A percentile compares a stretch with the other conserved stretches of the same genome.
Evolutionary conservation across 305 asterid species (phyloP).

Genomic region (Solanum chacoense): DNA sequence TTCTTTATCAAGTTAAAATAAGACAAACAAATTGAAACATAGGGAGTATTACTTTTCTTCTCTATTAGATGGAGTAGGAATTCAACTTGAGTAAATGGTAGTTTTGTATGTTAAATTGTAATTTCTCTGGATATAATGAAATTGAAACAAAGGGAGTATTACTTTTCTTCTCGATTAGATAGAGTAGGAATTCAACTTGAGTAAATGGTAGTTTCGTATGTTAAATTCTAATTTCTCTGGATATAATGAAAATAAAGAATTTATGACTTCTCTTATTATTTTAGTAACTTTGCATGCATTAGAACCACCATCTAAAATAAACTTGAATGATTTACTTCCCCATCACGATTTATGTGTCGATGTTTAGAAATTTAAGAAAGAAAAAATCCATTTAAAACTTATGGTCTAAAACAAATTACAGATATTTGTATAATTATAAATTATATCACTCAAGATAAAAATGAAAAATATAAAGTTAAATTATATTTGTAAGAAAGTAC

Average conservation of each 20-base stretch:
- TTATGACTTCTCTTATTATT: neutral
- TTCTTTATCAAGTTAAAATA: neutral
- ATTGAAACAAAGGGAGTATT: neutral
- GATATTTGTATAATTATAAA: neutral
- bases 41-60: neutral
- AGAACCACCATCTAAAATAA: neutral
- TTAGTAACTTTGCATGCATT: neutral
- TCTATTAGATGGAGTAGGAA: neutral
- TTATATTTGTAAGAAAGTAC: neutral
- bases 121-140: neutral
- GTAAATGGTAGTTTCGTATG: neutral
- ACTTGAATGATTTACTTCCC: neutral
- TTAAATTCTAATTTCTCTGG: neutral
- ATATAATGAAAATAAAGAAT: neutral
- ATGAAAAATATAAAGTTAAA: neutral
- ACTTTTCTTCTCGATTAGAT: neutral
- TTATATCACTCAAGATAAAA: neutral
- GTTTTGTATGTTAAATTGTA: neutral
- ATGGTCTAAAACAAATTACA: too few relatives aligned
- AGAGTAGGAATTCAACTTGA: neutral
- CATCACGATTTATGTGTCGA: neutral
- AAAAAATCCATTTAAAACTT: too few relatives aligned
- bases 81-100: neutral
- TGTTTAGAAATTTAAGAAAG: neutral
- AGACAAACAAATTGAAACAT: neutral